Conservation (phyloP, 2,329 filamentous ascomycete genomes). For the Cercospora berteroae region DNA sequence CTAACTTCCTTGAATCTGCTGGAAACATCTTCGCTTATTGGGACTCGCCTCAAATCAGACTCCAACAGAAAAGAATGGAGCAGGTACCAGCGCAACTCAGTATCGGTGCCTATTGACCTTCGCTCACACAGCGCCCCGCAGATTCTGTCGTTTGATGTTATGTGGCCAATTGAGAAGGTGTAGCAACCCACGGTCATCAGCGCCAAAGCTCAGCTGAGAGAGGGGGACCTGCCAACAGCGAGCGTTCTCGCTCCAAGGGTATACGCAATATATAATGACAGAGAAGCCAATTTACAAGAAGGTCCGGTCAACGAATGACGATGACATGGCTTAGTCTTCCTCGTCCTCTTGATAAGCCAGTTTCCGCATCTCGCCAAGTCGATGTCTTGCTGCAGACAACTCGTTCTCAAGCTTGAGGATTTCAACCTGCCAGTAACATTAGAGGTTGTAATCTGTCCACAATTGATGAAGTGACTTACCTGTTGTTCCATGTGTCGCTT, state of each 20-base stretch:
- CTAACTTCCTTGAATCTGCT: too few relatives aligned
- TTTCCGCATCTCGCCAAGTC: slow-evolving; percentile 96
- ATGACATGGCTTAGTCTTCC: not conserved
- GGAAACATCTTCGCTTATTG: too few relatives aligned
- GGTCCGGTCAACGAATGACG: not conserved
- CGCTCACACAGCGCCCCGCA: not conserved
- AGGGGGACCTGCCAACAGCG: not conserved
- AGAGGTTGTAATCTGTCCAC: slow-evolving; percentile 7
- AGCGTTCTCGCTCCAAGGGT: not conserved
- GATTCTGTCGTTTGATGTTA: not conserved
- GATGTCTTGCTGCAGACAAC: slow-evolving; percentile 72
- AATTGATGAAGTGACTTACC: slow-evolving; percentile 56
- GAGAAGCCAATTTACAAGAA: not conserved
- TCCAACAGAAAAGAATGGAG: too few relatives aligned
- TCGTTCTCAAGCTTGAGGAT: slow-evolving; percentile 93
- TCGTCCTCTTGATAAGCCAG: slow-evolving; percentile 83
- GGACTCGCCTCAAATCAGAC: too few relatives aligned
- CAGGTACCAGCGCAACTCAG: too few relatives aligned
- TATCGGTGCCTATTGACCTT: not conserved
- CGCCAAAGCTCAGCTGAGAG: not conserved
- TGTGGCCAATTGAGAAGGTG: not conserved
- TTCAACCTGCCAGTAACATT: slow-evolving; percentile 67
- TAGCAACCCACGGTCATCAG: not conserved
- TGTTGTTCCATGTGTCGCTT: slow-evolving; percentile 99
- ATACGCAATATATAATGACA: not conserved